phyloP scores from a whole-genome alignment of 2,329 filamentous ascomycete genomes.

The Colletotrichum cuscutae region DNA sequence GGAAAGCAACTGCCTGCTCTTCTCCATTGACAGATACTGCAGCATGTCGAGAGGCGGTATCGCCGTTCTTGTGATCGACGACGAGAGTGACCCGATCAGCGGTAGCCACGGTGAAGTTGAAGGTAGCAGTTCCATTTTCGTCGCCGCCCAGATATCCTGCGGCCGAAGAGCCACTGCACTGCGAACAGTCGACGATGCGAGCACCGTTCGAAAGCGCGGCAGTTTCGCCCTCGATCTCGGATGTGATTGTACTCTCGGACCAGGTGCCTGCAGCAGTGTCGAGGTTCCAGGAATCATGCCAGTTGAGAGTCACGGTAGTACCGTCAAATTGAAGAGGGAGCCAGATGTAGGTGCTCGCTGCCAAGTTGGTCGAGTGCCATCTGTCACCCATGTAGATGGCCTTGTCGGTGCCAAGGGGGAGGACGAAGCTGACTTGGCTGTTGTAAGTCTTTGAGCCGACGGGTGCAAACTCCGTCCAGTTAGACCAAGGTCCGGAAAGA shows the following conservation, averaged over 20 bases:
- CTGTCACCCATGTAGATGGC: conserved; percentile 75
- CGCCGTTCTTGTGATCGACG: conserved; percentile 67
- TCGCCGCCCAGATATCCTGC: conserved; percentile 67
- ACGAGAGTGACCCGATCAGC: conserved; percentile 61
- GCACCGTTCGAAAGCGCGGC: conserved; percentile 58
- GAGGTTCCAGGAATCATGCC: conserved; percentile 66
- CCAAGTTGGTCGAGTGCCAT: conserved; percentile 70
- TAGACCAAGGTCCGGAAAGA: conserved; percentile 69
- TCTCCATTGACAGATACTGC: conserved; percentile 67
- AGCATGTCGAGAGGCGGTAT: conserved; percentile 61
- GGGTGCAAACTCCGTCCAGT: conserved; percentile 68
- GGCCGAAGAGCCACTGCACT: conserved; percentile 59
- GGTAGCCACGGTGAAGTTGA: conserved; percentile 56
- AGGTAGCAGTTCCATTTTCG: conserved; percentile 56
- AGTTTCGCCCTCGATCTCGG: conserved; percentile 61
- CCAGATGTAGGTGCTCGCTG: conserved; percentile 72
- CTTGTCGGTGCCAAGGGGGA: conserved; percentile 51
- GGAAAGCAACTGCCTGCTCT: conserved; percentile 61
- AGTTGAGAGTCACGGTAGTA: conserved; percentile 59
- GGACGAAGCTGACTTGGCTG: conserved; percentile 70
- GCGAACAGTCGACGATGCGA: conserved; percentile 55
- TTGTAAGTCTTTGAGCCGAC: conserved; percentile 65
- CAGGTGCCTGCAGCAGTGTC: conserved; percentile 55
- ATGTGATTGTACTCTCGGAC: conserved; percentile 56
- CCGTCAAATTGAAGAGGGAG: conserved; percentile 66